Percentiles rank a stretch among this genome's conserved stretches.
These are phyloP conservation scores for Coniochaeta ligniaria DNA, from an alignment of 2,329 filamentous ascomycete species.

Conservation along the genomic window DNA sequence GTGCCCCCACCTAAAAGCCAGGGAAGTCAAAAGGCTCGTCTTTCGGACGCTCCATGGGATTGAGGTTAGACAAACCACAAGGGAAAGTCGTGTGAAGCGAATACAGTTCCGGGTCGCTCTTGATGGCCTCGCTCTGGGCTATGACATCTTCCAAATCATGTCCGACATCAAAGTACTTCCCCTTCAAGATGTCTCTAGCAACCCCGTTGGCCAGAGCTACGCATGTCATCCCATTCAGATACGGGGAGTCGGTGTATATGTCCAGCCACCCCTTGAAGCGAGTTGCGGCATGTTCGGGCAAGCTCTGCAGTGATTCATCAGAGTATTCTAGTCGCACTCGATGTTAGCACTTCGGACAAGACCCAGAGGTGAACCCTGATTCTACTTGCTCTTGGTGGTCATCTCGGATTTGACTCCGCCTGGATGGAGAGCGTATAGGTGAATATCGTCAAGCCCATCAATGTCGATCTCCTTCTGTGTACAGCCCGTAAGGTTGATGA, in stretches of 20 bases:
- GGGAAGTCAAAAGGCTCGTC: conserved; percentile 11
- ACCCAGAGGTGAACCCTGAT: neutral
- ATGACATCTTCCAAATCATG: conserved; percentile 22
- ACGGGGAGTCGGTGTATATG: conserved; percentile 21
- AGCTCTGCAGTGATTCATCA: conserved; percentile 9
- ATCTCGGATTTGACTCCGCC: conserved; percentile 22
- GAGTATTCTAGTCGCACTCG: conserved; percentile 12
- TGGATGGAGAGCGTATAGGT: conserved; percentile 22
- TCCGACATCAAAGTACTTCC: conserved; percentile 20
- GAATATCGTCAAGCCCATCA: conserved; percentile 17
- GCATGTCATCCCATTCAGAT: conserved; percentile 24
- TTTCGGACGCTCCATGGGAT: conserved; percentile 3
- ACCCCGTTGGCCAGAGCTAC: conserved; percentile 21
- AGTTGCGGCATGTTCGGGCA: conserved; percentile 10
- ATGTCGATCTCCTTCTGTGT: conserved; percentile 20
- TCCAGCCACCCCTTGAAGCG: conserved; percentile 14
- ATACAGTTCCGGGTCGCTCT: conserved; percentile 14
- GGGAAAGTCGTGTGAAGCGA: conserved; percentile 18
- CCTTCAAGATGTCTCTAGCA: conserved; percentile 16
- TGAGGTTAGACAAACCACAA: conserved; percentile 10
- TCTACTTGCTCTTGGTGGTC: conserved; percentile 17
- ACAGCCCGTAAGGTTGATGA: conserved; percentile 23
- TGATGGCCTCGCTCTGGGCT: conserved; percentile 13
- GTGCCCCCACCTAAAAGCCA: conserved; percentile 3
- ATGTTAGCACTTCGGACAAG: neutral